A percentile compares a stretch with the other conserved stretches of the same genome.
Conservation (phyloP, 495 filamentous ascomycete genomes). For the Penicillium ochrochloron region DNA sequence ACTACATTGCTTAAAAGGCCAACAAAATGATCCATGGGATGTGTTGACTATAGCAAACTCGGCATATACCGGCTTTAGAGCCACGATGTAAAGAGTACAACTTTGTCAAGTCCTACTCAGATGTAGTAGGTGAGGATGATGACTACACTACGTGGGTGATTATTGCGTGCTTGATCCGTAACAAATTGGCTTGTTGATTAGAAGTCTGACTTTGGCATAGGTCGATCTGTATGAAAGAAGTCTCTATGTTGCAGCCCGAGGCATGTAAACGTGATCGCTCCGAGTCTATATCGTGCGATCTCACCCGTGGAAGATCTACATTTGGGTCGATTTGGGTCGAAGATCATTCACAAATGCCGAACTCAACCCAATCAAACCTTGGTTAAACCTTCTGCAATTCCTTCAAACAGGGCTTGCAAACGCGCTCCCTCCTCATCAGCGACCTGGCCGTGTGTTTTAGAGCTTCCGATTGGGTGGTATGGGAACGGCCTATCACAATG, state of each 20-base stretch:
- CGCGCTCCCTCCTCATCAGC: slow-evolving; percentile 36
- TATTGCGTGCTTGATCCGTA: too few species aligned
- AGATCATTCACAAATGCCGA: neutral
- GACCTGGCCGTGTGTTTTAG: slow-evolving; percentile 25
- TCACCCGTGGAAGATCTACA: neutral
- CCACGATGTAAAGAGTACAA: too few species aligned
- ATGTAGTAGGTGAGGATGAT: neutral
- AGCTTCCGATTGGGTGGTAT: slow-evolving; percentile 34
- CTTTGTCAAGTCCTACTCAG: too few species aligned
- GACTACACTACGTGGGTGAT: neutral
- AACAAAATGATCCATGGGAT: neutral
- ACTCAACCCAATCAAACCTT: neutral
- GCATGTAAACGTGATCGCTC: neutral
- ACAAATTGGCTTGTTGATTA: too few species aligned
- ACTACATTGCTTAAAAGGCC: neutral
- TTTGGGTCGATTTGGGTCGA: neutral
- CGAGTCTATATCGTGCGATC: neutral
- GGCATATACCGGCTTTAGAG: too few species aligned
- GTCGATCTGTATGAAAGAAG: neutral
- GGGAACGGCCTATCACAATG: slow-evolving; percentile 32
- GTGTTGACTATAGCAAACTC: too few species aligned
- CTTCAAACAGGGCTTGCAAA: slow-evolving; percentile 25
- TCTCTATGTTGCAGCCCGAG: neutral
- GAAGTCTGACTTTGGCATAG: neutral
- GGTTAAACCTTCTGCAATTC: slow-evolving; percentile 7